Conservation (phyloP, 257 asterid species). For the Fraxinus excelsior region DNA sequence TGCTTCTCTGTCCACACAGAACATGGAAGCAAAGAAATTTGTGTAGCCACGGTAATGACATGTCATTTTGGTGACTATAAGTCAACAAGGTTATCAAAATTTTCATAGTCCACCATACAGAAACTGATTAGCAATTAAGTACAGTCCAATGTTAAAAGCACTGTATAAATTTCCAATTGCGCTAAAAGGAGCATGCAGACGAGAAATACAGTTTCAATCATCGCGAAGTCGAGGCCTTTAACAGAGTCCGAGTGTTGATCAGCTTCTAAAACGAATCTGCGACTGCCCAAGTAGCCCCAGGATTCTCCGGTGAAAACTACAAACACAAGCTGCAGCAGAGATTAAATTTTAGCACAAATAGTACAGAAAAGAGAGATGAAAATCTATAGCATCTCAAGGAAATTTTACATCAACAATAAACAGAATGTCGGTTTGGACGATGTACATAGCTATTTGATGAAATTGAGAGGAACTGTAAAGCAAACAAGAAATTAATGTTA, state of each 20-base stretch:
- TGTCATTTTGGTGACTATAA: background rate
- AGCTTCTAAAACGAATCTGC: constrained; percentile 80
- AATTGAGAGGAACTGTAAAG: constrained; percentile 5
- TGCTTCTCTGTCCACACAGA: background rate
- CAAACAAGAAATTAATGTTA: background rate
- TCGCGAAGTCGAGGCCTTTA: constrained; percentile 68
- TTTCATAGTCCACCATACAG: background rate
- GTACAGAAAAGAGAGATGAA: constrained; percentile 12
- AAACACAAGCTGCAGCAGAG: constrained; percentile 77
- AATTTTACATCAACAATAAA: constrained; percentile 16
- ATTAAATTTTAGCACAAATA: constrained; percentile 14
- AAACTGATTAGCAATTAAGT: background rate
- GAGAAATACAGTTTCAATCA: constrained; percentile 71
- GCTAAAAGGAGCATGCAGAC: constrained; percentile 17
- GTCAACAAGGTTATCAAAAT: background rate
- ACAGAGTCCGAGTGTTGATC: constrained; percentile 73
- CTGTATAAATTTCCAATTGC: constrained; percentile 3
- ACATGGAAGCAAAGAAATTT: background rate
- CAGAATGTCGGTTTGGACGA: constrained; percentile 10
- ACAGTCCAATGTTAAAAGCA: background rate
- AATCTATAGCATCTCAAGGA: constrained; percentile 5
- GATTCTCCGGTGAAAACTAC: constrained; percentile 93
- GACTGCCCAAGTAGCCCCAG: constrained; percentile 98
- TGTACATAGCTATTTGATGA: constrained; percentile 2
- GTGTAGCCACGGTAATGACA: background rate